These are phyloP conservation scores for Paecilomyces fulvus DNA, from an alignment of 2,329 filamentous ascomycete genomes.

Conservation along the genomic window DNA sequence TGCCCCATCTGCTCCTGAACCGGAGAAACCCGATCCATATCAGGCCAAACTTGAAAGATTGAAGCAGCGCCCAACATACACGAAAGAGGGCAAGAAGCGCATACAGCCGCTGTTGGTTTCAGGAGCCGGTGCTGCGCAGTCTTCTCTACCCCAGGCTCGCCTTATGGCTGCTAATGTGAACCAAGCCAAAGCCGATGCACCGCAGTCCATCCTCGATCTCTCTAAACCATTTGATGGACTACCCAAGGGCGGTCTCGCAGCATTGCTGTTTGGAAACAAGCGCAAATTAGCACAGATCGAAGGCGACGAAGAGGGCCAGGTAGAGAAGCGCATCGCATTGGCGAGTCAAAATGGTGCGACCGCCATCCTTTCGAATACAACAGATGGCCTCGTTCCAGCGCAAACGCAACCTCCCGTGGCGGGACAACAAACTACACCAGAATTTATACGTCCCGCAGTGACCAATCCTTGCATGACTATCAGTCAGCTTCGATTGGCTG, in stretches of 20 bases:
- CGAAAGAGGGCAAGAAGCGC: constrained; percentile 93
- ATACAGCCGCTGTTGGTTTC: constrained; percentile 89
- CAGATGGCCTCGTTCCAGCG: constrained; percentile 70
- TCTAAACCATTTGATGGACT: constrained; percentile 91
- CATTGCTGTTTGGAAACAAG: constrained; percentile 88
- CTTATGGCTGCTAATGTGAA: constrained; percentile 66
- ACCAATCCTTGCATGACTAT: constrained; percentile 72
- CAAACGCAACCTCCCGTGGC: constrained; percentile 51
- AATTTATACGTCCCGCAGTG: constrained; percentile 80
- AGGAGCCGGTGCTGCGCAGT: constrained; percentile 76
- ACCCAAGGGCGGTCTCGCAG: constrained; percentile 77
- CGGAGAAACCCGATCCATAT: constrained; percentile 44
- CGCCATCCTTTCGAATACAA: constrained; percentile 65
- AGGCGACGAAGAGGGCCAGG: constrained; percentile 61
- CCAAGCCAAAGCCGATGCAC: constrained; percentile 58
- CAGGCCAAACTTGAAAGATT: constrained; percentile 57
- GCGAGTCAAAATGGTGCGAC: constrained; percentile 59
- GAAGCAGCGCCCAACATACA: constrained; percentile 88
- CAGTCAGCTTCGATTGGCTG: constrained; percentile 75
- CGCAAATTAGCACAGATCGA: constrained; percentile 68
- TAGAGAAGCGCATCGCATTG: constrained; percentile 51
- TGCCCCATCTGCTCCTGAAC: constrained; percentile 18
- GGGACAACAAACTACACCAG: constrained; percentile 62
- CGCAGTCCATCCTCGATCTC: constrained; percentile 77
- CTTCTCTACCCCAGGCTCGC: constrained; percentile 80